A percentile compares a stretch with the other conserved stretches of the same genome.
phyloP scores from a whole-genome alignment of 352 stramenopile genomes.

The Globisporangium spinosum region DNA sequence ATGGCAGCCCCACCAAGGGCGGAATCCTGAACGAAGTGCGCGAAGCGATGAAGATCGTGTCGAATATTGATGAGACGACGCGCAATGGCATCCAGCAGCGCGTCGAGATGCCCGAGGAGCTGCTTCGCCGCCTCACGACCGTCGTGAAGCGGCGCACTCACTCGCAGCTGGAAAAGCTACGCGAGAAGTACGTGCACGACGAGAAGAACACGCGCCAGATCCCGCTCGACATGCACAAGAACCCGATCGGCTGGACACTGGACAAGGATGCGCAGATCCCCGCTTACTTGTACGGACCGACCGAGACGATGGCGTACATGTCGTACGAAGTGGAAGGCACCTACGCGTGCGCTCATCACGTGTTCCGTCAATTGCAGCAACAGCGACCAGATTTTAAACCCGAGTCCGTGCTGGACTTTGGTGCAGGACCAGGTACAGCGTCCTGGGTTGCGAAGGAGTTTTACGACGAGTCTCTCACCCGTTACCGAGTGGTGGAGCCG shows the following conservation, averaged over 20 bases:
- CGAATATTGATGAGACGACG: constrained; percentile 56
- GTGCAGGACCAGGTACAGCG: constrained; percentile 63
- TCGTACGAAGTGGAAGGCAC: constrained; percentile 70
- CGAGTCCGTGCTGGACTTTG: constrained; percentile 74
- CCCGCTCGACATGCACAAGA: constrained; percentile 78
- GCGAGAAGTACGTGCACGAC: constrained; percentile 50
- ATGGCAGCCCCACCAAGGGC: constrained; percentile 2
- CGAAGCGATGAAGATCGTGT: constrained; percentile 41
- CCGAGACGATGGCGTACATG: constrained; percentile 71
- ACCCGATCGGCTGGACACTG: constrained; percentile 73
- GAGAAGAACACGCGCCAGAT: constrained; percentile 43
- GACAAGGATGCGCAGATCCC: constrained; percentile 62
- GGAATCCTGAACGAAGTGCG: constrained; percentile 31
- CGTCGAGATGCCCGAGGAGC: constrained; percentile 65
- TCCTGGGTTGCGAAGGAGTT: constrained; percentile 77
- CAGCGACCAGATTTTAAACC: constrained; percentile 54
- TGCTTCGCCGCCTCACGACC: constrained; percentile 56
- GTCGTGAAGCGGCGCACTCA: constrained; percentile 70
- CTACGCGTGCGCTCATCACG: constrained; percentile 67
- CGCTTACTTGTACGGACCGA: constrained; percentile 60
- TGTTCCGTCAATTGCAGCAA: constrained; percentile 60
- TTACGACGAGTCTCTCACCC: constrained; percentile 51
- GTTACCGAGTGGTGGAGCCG: constrained; percentile 76
- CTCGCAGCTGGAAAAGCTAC: constrained; percentile 69
- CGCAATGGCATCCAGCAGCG: constrained; percentile 61